Evolutionary conservation across 164 flowering plant species (phyloP).

Genomic region (Buxus sempervirens): DNA sequence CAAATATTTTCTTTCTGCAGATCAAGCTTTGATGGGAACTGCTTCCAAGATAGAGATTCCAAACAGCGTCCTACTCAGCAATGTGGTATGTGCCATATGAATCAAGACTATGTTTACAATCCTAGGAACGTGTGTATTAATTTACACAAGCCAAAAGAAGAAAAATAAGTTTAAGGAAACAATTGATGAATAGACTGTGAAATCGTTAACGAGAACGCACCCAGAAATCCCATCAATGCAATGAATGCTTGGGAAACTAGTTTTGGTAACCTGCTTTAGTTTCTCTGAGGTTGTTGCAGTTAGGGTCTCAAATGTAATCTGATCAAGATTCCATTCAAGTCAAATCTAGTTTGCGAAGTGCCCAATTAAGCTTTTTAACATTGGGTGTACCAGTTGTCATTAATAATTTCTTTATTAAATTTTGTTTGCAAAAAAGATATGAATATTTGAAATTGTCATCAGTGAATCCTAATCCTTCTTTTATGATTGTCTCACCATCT

Average conservation of each 20-base stretch:
- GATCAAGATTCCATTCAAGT: not conserved
- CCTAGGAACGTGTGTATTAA: not conserved
- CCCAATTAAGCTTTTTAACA: not conserved
- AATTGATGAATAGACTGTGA: not conserved
- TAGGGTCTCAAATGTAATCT: not conserved
- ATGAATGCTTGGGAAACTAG: not conserved
- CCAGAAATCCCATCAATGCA: not conserved
- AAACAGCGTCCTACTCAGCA: constrained; percentile 60
- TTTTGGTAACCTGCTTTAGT: not conserved
- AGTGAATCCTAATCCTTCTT: not conserved
- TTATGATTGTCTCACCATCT: not conserved
- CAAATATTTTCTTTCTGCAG: constrained; percentile 35
- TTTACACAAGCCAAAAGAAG: too few relatives aligned
- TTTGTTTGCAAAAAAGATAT: too few relatives aligned
- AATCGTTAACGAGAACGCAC: too few relatives aligned
- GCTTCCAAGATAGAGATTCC: constrained; percentile 54
- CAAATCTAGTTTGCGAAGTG: not conserved
- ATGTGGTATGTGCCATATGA: constrained; percentile 54
- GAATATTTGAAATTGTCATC: not conserved
- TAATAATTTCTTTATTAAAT: too few relatives aligned
- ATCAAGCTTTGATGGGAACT: constrained; percentile 82
- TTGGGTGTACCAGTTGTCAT: not conserved
- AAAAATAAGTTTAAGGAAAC: too few relatives aligned
- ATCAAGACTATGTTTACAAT: not conserved
- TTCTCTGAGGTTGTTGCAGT: not conserved